Conservation (phyloP, 345 rosid genomes). For the Euphorbia peplus region DNA sequence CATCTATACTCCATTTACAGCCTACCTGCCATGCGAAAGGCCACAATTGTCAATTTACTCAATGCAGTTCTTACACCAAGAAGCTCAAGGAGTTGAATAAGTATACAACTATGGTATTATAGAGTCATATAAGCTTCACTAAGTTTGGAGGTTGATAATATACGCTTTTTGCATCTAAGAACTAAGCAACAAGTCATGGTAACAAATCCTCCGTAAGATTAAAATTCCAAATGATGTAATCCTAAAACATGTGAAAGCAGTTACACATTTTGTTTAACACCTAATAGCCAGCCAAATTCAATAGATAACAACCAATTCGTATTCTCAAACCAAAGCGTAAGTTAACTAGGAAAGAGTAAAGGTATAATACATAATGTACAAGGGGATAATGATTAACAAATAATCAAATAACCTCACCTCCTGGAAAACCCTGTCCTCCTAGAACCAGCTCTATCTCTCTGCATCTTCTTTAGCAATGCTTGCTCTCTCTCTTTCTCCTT, state of each 20-base stretch:
- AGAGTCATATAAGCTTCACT: background rate
- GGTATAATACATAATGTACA: background rate
- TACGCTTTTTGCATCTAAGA: no score
- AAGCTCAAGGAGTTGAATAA: background rate
- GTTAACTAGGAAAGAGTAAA: background rate
- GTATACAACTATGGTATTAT: background rate
- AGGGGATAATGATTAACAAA: background rate
- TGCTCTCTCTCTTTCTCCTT: constrained; percentile 70
- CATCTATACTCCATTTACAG: constrained; percentile 1
- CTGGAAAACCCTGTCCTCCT: constrained; percentile 42
- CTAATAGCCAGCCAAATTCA: background rate
- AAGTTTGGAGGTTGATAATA: background rate
- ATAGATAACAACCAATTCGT: background rate
- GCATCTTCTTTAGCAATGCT: constrained; percentile 49
- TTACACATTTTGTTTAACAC: background rate
- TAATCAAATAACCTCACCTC: constrained; percentile 32
- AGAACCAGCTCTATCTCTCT: constrained; percentile 24
- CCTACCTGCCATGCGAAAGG: background rate
- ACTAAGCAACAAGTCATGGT: background rate
- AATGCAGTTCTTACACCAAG: background rate
- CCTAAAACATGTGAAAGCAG: background rate
- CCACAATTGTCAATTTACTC: background rate
- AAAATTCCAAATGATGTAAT: background rate
- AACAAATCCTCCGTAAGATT: background rate
- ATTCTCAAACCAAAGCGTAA: background rate